Base-by-base conservation (phyloP, 352 stramenopile genomes). In the Phytophthora chlamydospora region DNA sequence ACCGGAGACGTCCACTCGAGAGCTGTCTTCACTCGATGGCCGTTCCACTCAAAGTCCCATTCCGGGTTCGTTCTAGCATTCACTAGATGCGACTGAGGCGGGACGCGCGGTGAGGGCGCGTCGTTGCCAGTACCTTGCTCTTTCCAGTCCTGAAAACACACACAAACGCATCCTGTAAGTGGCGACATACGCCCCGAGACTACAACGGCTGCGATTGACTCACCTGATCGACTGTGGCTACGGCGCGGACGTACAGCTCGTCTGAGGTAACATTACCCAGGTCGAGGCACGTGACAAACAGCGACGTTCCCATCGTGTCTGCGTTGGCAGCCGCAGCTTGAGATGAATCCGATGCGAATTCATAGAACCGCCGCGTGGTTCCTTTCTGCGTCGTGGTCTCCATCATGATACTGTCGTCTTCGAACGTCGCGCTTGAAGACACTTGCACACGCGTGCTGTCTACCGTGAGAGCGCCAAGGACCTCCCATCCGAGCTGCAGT, bases 1-100 rank as follows among this genome's bases (percentile, higher is more conserved):
- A 88, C 80, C 50, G 78, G 71, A 13, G 85, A 90, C 45, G 84
- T 80, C 85, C 84, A 93, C 24, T 84, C 58, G n/a, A 86, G 55
- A 27, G 62, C 52, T 31, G 68, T 61, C 57, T 88, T 79, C 27
- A 95, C 79, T 42, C 68, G 66, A 36, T 89, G 79, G 0, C 81
- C 86, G 58, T 93, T 93, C 75, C 71, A 92, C 21, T 80, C 68
- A 49, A 74, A 71, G 13, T 75, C 57, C 84, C 83, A 95, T 21
- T 68, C 34, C 0, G 69, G 53, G 39, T 95, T 93, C 16, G 84
- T 93, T 46, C 86, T 77, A 32, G 82, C 84, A 54, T 95, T 95
- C 33, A 95, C 86, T 12, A 91, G 58, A 59, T 95, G 86, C 7
- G 84, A 93, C 67, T 95, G 86, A 24, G 86, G 86, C 19, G 75